Base-by-base conservation (phyloP, 768 basidiomycete species). In the Crassisporium funariophilum region DNA sequence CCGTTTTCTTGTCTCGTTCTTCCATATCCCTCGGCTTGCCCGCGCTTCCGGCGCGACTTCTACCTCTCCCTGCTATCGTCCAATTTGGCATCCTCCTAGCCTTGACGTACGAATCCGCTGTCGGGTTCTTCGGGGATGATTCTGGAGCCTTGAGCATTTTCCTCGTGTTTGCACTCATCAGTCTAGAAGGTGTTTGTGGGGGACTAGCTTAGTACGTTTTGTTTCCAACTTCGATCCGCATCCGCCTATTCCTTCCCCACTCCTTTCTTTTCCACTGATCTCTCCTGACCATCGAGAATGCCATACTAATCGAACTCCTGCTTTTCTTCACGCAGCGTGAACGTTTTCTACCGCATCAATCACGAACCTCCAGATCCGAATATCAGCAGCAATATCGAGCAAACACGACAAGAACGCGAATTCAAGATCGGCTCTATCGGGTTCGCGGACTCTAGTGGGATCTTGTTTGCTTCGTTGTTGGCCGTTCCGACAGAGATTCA, bases 1-100 rank as follows among this genome's bases (percentile, higher is more conserved):
- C 90, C 33, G 95, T 97, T 36, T 97, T 98, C 70, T 62, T 98
- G 49, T 95, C 95, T 4, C 87, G 95, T 4, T 95, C 95, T 0
- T 87, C 91, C 6, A 87, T 95, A 47, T 89, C 92, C 5, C 66
- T 95, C 31, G 91, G 90, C 10, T 52, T 97, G 9, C 90, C 91
- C 0, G 81, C 94, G 0, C 71, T 97, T 4, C 91, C 93, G 0
- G 62, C 71, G 13, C 72, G 67, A 1, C 67, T 91, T 6, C 78
- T 98, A 10, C 70, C 87, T 2, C 60, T 91, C 2, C 95, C 95
- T 4, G 83, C 91, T 0, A 66, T 91, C 27, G 60, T 87, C 10
- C 94, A 97, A 67, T 78, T 73, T 47, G 57, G 57, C 34, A 84
- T 94, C 51, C 76, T 95, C 24, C 51, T 81, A 19, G 67, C 75